Evolutionary conservation across 2,329 filamentous ascomycete genomes (phyloP).

Genomic region (Talaromyces islandicus): DNA sequence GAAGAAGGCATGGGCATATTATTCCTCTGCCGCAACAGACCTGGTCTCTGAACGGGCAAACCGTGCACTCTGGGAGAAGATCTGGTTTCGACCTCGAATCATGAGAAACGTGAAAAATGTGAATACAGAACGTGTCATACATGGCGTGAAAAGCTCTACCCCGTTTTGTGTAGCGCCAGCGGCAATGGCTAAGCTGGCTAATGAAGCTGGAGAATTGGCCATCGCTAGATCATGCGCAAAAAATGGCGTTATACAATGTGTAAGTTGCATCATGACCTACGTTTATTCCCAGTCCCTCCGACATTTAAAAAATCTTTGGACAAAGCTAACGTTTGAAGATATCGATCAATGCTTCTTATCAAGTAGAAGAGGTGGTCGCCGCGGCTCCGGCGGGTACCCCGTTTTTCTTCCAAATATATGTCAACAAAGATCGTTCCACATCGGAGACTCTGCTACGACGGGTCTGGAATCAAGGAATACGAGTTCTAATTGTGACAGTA

Average conservation of each 20-base stretch:
- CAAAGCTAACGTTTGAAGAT: background rate
- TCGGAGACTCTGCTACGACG: slow-evolving; percentile 18
- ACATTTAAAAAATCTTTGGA: background rate
- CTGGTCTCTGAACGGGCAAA: slow-evolving; percentile 40
- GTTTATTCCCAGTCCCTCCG: background rate
- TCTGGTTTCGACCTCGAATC: slow-evolving; percentile 43
- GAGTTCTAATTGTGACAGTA: slow-evolving; percentile 26
- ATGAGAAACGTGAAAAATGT: slow-evolving; percentile 29
- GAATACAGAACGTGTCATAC: slow-evolving; percentile 26
- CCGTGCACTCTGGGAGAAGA: slow-evolving; percentile 33
- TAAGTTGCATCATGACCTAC: background rate
- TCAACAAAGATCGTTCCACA: slow-evolving; percentile 22
- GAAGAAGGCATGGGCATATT: slow-evolving; percentile 34
- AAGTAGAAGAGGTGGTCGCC: slow-evolving; percentile 33
- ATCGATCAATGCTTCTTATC: slow-evolving; percentile 7
- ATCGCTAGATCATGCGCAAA: slow-evolving; percentile 30
- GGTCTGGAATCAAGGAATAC: slow-evolving; percentile 20
- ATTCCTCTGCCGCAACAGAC: slow-evolving; percentile 46
- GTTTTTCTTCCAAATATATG: slow-evolving; percentile 33
- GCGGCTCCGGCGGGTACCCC: slow-evolving; percentile 17
- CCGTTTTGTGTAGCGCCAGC: slow-evolving; percentile 38
- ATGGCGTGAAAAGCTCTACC: slow-evolving; percentile 25
- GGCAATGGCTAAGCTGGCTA: slow-evolving; percentile 38
- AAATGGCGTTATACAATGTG: slow-evolving; percentile 9
- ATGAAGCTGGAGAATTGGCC: slow-evolving; percentile 38